Percentiles rank a stretch among this genome's conserved stretches.
Conservation (phyloP, 2,329 filamentous ascomycete genomes). For the Paracoccidioides brasiliensis region DNA sequence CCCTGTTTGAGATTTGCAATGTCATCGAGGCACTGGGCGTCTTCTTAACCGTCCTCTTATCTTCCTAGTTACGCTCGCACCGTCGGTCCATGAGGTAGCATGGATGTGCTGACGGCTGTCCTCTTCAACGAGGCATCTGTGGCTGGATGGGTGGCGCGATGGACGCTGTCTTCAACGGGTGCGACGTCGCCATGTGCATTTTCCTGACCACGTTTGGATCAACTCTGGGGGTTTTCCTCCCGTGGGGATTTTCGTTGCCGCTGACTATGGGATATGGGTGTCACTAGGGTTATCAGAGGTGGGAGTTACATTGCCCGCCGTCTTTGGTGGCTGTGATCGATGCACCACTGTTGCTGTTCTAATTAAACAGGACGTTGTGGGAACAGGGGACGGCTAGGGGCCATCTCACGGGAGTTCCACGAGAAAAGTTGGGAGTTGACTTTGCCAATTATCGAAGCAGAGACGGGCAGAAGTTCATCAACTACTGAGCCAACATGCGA, state of each 20-base stretch:
- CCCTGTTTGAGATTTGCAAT: slow-evolving; percentile 36
- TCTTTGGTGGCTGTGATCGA: neutral
- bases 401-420: no score
- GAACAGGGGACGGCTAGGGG: no score
- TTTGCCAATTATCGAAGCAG: no score
- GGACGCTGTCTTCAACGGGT: slow-evolving; percentile 29
- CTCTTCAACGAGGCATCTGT: slow-evolving; percentile 20
- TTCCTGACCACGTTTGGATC: slow-evolving; percentile 30
- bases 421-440: no score
- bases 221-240: slow-evolving; percentile 28
- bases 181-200: slow-evolving; percentile 27
- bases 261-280: slow-evolving; percentile 16
- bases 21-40: slow-evolving; percentile 25
- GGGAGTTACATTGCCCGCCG: neutral
- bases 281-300: neutral
- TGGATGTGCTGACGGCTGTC: slow-evolving; percentile 17
- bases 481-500: no score
- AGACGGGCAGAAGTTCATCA: no score
- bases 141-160: slow-evolving; percentile 20
- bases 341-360: neutral
- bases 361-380: no score
- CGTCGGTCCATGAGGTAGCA: slow-evolving; percentile 13
- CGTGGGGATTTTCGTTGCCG: slow-evolving; percentile 35
- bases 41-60: slow-evolving; percentile 25
- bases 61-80: slow-evolving; percentile 24